Conservation (phyloP, 495 filamentous ascomycete species). For the Annulohypoxylon maeteangense region DNA sequence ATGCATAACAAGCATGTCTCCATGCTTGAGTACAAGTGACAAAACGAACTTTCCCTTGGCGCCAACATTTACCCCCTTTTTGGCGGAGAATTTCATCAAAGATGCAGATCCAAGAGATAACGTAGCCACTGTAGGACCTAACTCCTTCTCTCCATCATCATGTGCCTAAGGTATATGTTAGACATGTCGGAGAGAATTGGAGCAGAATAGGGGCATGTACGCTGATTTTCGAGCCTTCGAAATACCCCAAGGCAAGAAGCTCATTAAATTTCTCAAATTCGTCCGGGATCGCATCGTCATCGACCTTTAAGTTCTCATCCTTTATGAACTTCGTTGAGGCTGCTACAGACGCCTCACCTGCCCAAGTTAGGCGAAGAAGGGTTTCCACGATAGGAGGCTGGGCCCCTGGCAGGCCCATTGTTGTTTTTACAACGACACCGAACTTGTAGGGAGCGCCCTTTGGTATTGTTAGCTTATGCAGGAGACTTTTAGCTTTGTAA, state of each 20-base stretch:
- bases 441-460: constrained; percentile 89
- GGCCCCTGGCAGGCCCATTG: constrained; percentile 70
- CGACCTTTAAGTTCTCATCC: not conserved
- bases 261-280: constrained; percentile 73
- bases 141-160: constrained; percentile 81
- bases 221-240: constrained; percentile 73
- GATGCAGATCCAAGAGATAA: constrained; percentile 77
- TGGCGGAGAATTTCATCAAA: constrained; percentile 76
- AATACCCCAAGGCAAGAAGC: constrained; percentile 77
- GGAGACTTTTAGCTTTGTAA: not conserved
- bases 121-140: constrained; percentile 81
- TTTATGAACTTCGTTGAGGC: constrained; percentile 36
- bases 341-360: constrained; percentile 59
- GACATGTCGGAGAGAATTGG: constrained; percentile 8
- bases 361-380: constrained; percentile 74
- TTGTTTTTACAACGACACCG: constrained; percentile 69
- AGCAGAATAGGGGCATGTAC: constrained; percentile 58
- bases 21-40: constrained; percentile 68
- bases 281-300: constrained; percentile 18
- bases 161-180: constrained; percentile 70
- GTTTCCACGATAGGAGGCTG: constrained; percentile 65
- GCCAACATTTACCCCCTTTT: constrained; percentile 63
- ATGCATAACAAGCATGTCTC: constrained; percentile 87
- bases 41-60: constrained; percentile 46
- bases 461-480: constrained; percentile 27